These are phyloP conservation scores for Xylaria arbuscula DNA, from an alignment of 2,329 filamentous ascomycete species.

Conservation along the genomic window DNA sequence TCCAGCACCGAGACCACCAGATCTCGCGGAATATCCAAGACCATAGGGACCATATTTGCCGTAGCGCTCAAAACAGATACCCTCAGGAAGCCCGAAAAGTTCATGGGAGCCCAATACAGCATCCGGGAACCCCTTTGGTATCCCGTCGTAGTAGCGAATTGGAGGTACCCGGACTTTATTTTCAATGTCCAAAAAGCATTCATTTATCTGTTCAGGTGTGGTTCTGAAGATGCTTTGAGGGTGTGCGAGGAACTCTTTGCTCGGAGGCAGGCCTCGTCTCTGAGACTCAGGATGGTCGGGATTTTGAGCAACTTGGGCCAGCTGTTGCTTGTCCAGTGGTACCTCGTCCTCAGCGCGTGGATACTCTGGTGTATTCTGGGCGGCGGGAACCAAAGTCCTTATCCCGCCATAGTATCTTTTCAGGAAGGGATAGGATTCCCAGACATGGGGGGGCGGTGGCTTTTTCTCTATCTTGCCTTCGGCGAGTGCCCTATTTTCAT, in stretches of 20 bases:
- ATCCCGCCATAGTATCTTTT: slow-evolving; percentile 92
- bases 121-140: slow-evolving; percentile 86
- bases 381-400: slow-evolving; percentile 72
- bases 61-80: slow-evolving; percentile 93
- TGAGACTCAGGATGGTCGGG: slow-evolving; percentile 37
- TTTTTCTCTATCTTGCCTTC: slow-evolving; percentile 60
- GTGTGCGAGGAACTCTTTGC: slow-evolving; percentile 64
- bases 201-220: slow-evolving; percentile 66
- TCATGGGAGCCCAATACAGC: slow-evolving; percentile 89
- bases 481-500: slow-evolving; percentile 72
- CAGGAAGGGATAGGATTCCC: slow-evolving; percentile 88
- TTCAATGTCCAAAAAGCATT: slow-evolving; percentile 82
- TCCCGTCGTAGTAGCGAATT: slow-evolving; percentile 79
- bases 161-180: slow-evolving; percentile 74
- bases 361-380: slow-evolving; percentile 82
- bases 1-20: slow-evolving; percentile 85
- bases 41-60: slow-evolving; percentile 91
- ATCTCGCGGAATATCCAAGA: slow-evolving; percentile 81
- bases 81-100: slow-evolving; percentile 78
- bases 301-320: slow-evolving; percentile 50
- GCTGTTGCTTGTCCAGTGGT: slow-evolving; percentile 55
- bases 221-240: slow-evolving; percentile 53
- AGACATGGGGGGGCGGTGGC: slow-evolving; percentile 73
- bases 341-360: slow-evolving; percentile 73
- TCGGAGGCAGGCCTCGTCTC: slow-evolving; percentile 55